Conservation (phyloP, 2,329 filamentous ascomycete genomes). For the Beauveria asiatica region DNA sequence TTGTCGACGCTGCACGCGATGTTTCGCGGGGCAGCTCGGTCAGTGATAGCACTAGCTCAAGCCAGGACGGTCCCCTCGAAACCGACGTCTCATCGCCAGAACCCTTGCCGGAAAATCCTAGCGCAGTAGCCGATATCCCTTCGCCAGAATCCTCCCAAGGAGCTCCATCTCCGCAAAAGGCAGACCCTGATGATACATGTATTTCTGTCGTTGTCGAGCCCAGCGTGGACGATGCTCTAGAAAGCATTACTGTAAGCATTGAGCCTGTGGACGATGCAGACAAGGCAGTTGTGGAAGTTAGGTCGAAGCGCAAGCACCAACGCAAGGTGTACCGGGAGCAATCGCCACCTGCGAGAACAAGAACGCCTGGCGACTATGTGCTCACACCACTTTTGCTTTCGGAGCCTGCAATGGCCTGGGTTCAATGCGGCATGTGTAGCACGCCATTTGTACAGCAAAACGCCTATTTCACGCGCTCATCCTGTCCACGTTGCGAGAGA, state of each 20-base stretch:
- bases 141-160: slow-evolving; percentile 9
- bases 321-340: slow-evolving; percentile 26
- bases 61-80: slow-evolving; percentile 22
- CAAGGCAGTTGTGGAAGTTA: slow-evolving; percentile 10
- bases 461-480: slow-evolving; percentile 75
- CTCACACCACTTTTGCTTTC: slow-evolving; percentile 69
- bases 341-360: slow-evolving; percentile 28
- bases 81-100: slow-evolving; percentile 44
- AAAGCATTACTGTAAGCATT: slow-evolving; percentile 20
- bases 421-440: slow-evolving; percentile 78
- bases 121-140: not conserved
- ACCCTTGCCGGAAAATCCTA: not conserved
- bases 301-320: slow-evolving; percentile 27
- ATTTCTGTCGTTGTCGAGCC: not conserved
- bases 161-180: slow-evolving; percentile 2
- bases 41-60: slow-evolving; percentile 20
- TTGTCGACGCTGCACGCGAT: slow-evolving; percentile 20
- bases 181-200: not conserved
- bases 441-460: slow-evolving; percentile 80
- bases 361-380: slow-evolving; percentile 71
- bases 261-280: slow-evolving; percentile 14
- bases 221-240: not conserved
- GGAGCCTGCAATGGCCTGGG: slow-evolving; percentile 72
- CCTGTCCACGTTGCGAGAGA: slow-evolving; percentile 87
- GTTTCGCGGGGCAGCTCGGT: slow-evolving; percentile 32